Conservation (phyloP, 2,329 filamentous ascomycete species). For the Fusarium veterinarium region DNA sequence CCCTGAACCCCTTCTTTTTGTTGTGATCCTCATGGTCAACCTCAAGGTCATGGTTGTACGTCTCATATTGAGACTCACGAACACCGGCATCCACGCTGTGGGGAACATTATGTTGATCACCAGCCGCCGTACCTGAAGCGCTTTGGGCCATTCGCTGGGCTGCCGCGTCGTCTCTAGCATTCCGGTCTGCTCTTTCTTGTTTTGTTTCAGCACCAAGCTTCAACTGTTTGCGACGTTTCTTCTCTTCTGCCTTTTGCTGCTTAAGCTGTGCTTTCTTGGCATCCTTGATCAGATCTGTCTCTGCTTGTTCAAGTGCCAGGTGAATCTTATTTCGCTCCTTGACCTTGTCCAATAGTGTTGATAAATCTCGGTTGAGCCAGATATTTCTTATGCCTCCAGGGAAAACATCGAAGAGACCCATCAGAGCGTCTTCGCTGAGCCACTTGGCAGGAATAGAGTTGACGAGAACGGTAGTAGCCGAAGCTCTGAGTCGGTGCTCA, state of each 20-base stretch:
- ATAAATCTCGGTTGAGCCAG: constrained; percentile 94
- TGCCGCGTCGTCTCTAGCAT: constrained; percentile 61
- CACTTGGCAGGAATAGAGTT: constrained; percentile 91
- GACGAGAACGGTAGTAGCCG: constrained; percentile 94
- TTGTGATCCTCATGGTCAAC: constrained; percentile 40
- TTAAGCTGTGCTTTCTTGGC: constrained; percentile 86
- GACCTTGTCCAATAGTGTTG: constrained; percentile 86
- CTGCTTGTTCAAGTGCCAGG: constrained; percentile 77
- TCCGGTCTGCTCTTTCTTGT: constrained; percentile 59
- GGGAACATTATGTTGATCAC: constrained; percentile 64
- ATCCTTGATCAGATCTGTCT: constrained; percentile 83
- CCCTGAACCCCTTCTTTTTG: constrained; percentile 44
- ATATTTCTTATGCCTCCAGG: constrained; percentile 95
- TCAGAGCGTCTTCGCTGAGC: constrained; percentile 84
- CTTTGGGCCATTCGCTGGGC: constrained; percentile 63
- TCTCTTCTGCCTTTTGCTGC: constrained; percentile 71
- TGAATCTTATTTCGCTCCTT: constrained; percentile 79
- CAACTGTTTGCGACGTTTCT: constrained; percentile 67
- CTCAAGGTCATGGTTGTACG: constrained; percentile 1
- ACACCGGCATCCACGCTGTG: constrained; percentile 62
- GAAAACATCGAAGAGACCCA: constrained; percentile 92
- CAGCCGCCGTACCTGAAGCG: constrained; percentile 61
- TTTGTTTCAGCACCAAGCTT: constrained; percentile 57
- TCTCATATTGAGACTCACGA: constrained; percentile 50
- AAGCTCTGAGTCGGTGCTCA: constrained; percentile 91